Percentiles rank a stretch among this genome's conserved stretches.
These are phyloP conservation scores for Trichosporon sp. DNA, from an alignment of 1,284 basidiomycete genomes.

Conservation along the genomic window DNA sequence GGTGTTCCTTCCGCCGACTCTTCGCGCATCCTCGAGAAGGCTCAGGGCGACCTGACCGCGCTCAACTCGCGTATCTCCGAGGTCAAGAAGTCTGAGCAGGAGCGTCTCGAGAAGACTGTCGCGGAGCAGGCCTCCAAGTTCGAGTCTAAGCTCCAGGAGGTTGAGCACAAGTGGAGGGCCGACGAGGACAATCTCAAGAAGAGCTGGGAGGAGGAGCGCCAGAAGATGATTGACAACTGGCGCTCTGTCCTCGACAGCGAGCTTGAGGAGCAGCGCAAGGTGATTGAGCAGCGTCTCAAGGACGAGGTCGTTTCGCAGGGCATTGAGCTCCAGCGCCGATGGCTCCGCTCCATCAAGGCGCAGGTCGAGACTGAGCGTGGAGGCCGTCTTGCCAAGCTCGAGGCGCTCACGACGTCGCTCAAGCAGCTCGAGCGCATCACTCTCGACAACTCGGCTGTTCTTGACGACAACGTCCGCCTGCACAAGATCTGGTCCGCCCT, in stretches of 20 bases:
- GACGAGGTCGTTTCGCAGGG: slow-evolving; percentile 95
- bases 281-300: slow-evolving; percentile 88
- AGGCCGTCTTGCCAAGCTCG: slow-evolving; percentile 88
- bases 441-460: slow-evolving; percentile 79
- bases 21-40: slow-evolving; percentile 53
- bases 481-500: slow-evolving; percentile 55
- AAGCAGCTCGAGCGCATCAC: slow-evolving; percentile 87
- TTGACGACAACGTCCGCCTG: slow-evolving; percentile 82
- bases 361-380: slow-evolving; percentile 95
- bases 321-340: slow-evolving; percentile 91
- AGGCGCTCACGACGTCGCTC: slow-evolving; percentile 81
- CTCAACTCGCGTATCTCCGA: slow-evolving; percentile 73
- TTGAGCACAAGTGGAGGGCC: slow-evolving; percentile 76
- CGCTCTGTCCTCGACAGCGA: slow-evolving; percentile 81
- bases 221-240: slow-evolving; percentile 69
- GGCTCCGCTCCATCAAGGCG: slow-evolving; percentile 93
- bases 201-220: slow-evolving; percentile 73
- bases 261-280: slow-evolving; percentile 78
- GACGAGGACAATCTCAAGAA: slow-evolving; percentile 84
- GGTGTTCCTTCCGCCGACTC: slow-evolving; percentile 59
- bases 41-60: slow-evolving; percentile 75
- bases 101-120: slow-evolving; percentile 68
- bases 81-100: slow-evolving; percentile 74
- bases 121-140: slow-evolving; percentile 81
- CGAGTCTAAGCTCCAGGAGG: slow-evolving; percentile 70